These are phyloP conservation scores for Wallacemonas sp. DNA, from an alignment of 208 protist genomes.

Conservation along the genomic window DNA sequence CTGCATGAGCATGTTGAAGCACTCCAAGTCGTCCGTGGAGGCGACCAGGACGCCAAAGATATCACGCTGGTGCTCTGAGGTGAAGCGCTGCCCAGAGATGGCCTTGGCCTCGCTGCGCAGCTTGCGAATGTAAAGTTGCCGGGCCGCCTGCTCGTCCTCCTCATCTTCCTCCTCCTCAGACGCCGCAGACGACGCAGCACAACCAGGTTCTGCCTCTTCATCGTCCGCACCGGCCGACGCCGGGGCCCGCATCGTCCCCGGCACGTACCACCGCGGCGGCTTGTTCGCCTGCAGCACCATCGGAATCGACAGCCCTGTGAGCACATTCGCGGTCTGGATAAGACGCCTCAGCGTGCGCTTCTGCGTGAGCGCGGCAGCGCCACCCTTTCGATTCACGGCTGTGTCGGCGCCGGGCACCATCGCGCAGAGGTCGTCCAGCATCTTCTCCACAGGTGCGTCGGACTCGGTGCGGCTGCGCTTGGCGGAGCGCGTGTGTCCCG, in stretches of 20 bases:
- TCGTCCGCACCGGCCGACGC: slow-evolving; percentile 3
- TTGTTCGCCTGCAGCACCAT: slow-evolving; percentile 48
- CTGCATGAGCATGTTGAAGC: slow-evolving; percentile 80
- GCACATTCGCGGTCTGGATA: slow-evolving; percentile 55
- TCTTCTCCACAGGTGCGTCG: slow-evolving; percentile 49
- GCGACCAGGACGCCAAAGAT: slow-evolving; percentile 65
- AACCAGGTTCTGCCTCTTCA: no score
- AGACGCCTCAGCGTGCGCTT: slow-evolving; percentile 53
- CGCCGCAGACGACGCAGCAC: no score
- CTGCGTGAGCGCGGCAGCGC: slow-evolving; percentile 19
- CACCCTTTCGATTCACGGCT: slow-evolving; percentile 9
- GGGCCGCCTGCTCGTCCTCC: slow-evolving; percentile 32
- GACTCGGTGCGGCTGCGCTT: slow-evolving; percentile 47
- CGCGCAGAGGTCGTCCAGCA: slow-evolving; percentile 59
- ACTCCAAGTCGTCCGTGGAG: slow-evolving; percentile 77
- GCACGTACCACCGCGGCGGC: slow-evolving; percentile 70
- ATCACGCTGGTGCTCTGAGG: slow-evolving; percentile 75
- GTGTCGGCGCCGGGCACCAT: slow-evolving; percentile 41
- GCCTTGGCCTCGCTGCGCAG: slow-evolving; percentile 70
- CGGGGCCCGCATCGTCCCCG: slow-evolving; percentile 33
- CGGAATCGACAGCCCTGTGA: slow-evolving; percentile 55
- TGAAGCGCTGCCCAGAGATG: slow-evolving; percentile 67
- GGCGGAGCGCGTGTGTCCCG: slow-evolving; percentile 48
- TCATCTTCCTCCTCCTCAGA: slow-evolving; percentile 29
- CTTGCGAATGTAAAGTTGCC: slow-evolving; percentile 39